Conservation (phyloP, 1,284 basidiomycete species). For the Ganoderma sinense region DNA sequence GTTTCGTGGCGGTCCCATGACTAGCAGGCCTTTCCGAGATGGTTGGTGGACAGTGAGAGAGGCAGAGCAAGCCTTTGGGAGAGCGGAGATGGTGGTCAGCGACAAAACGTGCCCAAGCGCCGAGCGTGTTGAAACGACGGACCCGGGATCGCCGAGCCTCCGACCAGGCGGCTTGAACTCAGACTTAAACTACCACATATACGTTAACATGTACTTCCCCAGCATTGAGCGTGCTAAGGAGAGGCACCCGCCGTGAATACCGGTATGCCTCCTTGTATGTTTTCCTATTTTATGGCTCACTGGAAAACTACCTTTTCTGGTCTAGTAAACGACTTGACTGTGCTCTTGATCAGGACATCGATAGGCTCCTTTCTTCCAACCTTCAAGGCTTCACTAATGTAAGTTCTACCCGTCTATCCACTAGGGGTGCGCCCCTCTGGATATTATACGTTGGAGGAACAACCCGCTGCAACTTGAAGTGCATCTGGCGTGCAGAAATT, state of each 20-base stretch:
- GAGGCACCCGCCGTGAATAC: background rate
- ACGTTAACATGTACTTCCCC: no score
- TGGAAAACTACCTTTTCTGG: background rate
- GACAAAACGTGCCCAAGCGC: background rate
- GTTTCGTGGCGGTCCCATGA: slow-evolving; percentile 3
- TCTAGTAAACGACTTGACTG: background rate
- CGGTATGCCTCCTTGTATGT: background rate
- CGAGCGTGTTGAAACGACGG: no score
- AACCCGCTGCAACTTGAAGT: no score
- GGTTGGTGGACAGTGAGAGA: no score
- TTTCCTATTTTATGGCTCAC: background rate
- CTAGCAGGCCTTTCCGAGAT: background rate
- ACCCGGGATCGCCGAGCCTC: no score
- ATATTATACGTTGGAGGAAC: no score
- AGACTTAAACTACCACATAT: no score
- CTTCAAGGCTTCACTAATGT: background rate
- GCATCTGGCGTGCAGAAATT: no score
- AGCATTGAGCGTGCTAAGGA: background rate
- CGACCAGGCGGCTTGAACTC: no score
- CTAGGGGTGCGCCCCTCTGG: no score
- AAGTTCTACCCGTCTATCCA: no score
- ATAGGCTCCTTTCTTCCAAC: background rate
- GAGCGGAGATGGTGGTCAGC: background rate
- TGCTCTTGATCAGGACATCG: background rate
- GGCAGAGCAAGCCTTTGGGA: background rate